phyloP scores from a whole-genome alignment of 495 filamentous ascomycete genomes.

The Daldinia loculata region DNA sequence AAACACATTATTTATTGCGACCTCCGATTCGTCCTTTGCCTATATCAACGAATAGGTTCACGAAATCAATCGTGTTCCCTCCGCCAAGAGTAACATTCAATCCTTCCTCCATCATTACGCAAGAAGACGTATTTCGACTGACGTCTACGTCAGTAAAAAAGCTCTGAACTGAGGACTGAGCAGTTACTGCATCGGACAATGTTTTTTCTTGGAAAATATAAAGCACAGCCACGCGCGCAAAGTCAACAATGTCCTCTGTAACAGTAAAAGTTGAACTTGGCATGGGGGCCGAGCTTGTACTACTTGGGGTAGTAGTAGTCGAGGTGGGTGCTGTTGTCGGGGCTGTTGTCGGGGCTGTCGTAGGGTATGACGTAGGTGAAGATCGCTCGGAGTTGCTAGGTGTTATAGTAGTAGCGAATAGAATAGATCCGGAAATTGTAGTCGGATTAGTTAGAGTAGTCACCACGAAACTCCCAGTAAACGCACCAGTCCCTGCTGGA shows the following conservation, averaged over 20 bases:
- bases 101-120: slow-evolving; percentile 44
- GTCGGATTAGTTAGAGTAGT: slow-evolving; percentile 41
- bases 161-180: slow-evolving; percentile 64
- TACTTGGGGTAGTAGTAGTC: slow-evolving; percentile 24
- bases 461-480: slow-evolving; percentile 42
- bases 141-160: slow-evolving; percentile 56
- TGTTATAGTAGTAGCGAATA: slow-evolving; percentile 40
- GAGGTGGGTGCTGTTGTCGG: slow-evolving; percentile 34
- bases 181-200: slow-evolving; percentile 61
- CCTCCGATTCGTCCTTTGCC: slow-evolving; percentile 45
- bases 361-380: slow-evolving; percentile 40
- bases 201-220: slow-evolving; percentile 67
- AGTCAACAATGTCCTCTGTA: slow-evolving; percentile 66
- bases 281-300: slow-evolving; percentile 31
- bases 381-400: slow-evolving; percentile 28
- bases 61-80: slow-evolving; percentile 57
- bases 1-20: slow-evolving; percentile 13
- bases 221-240: slow-evolving; percentile 70
- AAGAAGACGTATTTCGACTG: slow-evolving; percentile 26
- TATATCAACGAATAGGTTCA: slow-evolving; percentile 52
- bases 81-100: slow-evolving; percentile 55
- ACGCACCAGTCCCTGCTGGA: slow-evolving; percentile 28
- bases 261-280: slow-evolving; percentile 49
- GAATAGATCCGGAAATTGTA: slow-evolving; percentile 34
- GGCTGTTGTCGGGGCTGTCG: slow-evolving; percentile 37